phyloP scores from a whole-genome alignment of 2,329 filamentous ascomycete species.

The Mariannaea sp. region DNA sequence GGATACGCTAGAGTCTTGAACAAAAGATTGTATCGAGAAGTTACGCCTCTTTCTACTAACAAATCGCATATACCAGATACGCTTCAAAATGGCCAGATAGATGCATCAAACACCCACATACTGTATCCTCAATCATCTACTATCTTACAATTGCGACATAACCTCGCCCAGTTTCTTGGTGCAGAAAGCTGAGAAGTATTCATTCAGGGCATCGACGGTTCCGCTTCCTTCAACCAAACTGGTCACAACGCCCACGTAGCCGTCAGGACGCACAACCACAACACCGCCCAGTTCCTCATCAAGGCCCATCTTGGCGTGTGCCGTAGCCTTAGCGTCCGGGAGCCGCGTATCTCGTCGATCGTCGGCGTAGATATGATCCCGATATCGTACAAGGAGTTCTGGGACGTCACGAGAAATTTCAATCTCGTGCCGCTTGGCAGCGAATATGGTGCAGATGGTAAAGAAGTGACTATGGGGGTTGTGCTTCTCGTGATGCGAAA shows the following conservation, averaged over 20 bases:
- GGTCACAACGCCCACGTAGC: slow-evolving; percentile 80
- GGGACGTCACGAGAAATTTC: slow-evolving; percentile 76
- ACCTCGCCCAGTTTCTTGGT: slow-evolving; percentile 59
- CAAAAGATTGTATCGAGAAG: not conserved
- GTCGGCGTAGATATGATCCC: slow-evolving; percentile 84
- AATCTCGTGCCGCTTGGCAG: slow-evolving; percentile 67
- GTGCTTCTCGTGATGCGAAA: slow-evolving; percentile 79
- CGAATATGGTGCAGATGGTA: slow-evolving; percentile 77
- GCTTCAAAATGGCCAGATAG: not conserved
- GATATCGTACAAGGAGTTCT: slow-evolving; percentile 71
- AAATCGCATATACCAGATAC: slow-evolving; percentile 5
- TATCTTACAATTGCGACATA: slow-evolving; percentile 35
- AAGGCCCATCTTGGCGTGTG: slow-evolving; percentile 87
- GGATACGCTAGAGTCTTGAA: no score
- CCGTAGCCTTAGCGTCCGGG: slow-evolving; percentile 70
- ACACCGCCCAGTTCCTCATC: slow-evolving; percentile 75
- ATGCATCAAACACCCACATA: not conserved
- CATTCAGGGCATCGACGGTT: slow-evolving; percentile 80
- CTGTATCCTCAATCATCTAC: not conserved
- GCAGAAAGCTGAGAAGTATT: slow-evolving; percentile 78
- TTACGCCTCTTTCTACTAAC: not conserved
- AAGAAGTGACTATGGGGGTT: slow-evolving; percentile 86
- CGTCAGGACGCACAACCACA: slow-evolving; percentile 84
- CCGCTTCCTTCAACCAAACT: slow-evolving; percentile 74
- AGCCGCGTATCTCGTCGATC: slow-evolving; percentile 76